Conservation (phyloP, 192 early-diverging fungal genomes). For the Chytriomyces sp. region DNA sequence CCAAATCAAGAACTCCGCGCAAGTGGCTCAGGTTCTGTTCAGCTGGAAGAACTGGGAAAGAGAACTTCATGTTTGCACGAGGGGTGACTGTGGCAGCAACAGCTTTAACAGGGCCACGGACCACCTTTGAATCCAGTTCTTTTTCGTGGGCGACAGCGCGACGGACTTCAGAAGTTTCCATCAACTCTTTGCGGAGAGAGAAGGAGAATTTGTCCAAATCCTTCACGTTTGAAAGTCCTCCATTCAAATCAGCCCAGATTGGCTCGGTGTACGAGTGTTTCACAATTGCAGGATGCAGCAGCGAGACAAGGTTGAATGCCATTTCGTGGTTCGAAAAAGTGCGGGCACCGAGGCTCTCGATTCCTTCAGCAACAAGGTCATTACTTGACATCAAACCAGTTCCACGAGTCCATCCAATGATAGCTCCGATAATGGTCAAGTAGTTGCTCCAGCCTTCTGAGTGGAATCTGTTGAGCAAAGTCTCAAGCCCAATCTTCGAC, state of each 20-base stretch:
- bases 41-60: conserved; percentile 71
- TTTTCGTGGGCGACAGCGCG: conserved; percentile 81
- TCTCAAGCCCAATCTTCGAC: conserved; percentile 93
- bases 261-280: conserved; percentile 75
- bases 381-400: conserved; percentile 93
- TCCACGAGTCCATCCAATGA: conserved; percentile 97
- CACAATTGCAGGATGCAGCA: conserved; percentile 81
- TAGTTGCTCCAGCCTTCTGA: conserved; percentile 89
- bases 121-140: conserved; percentile 77
- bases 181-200: conserved; percentile 75
- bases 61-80: conserved; percentile 84
- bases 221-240: conserved; percentile 85
- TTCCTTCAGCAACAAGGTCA: conserved; percentile 85
- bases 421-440: conserved; percentile 85
- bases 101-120: conserved; percentile 69
- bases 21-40: conserved; percentile 71
- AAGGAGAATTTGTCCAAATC: conserved; percentile 81
- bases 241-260: conserved; percentile 89
- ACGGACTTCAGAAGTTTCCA: conserved; percentile 85
- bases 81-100: conserved; percentile 69
- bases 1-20: conserved; percentile 81
- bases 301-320: conserved; percentile 90
- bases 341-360: conserved; percentile 85
- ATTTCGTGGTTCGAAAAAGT: conserved; percentile 92
- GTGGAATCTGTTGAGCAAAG: conserved; percentile 88